Conservation (phyloP, 352 stramenopile species). For the Halophytophthora polymorphica region DNA sequence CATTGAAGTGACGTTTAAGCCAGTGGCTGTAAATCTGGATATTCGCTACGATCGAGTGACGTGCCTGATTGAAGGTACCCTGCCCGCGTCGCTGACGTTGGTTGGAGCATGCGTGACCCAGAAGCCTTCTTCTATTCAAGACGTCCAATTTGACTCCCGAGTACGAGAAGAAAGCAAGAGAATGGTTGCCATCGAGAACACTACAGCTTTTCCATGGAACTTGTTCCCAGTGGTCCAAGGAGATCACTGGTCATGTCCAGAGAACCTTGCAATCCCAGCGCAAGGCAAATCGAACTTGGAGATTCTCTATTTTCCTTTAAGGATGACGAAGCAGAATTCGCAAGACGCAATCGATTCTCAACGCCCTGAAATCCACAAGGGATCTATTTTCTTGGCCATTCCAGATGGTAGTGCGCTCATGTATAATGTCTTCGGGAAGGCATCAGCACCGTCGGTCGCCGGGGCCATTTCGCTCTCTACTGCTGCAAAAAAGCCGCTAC, state of each 20-base stretch:
- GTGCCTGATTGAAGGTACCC: conserved; percentile 59
- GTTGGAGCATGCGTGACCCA: conserved; percentile 87
- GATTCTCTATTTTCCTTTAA: conserved; percentile 80
- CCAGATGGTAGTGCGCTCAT: conserved; percentile 86
- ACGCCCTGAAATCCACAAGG: conserved; percentile 56
- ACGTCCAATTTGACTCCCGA: conserved; percentile 79
- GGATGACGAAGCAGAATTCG: conserved; percentile 69
- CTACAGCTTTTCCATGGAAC: conserved; percentile 77
- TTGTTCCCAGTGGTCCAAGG: conserved; percentile 85
- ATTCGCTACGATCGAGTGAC: conserved; percentile 83
- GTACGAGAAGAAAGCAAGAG: conserved; percentile 73
- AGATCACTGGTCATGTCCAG: conserved; percentile 81
- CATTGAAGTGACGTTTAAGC: conserved; percentile 91
- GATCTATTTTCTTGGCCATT: conserved; percentile 89
- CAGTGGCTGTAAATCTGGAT: conserved; percentile 70
- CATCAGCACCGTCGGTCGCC: conserved; percentile 44
- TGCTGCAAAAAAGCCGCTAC: conserved; percentile 75
- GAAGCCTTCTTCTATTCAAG: conserved; percentile 82
- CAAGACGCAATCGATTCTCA: conserved; percentile 16
- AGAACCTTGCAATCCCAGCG: conserved; percentile 79
- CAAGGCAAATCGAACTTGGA: conserved; percentile 57
- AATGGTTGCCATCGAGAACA: conserved; percentile 78
- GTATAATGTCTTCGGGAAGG: conserved; percentile 84
- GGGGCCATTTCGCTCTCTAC: conserved; percentile 44
- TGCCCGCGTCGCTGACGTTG: conserved; percentile 68